Percentiles rank a stretch among this genome's conserved stretches.
Conservation (phyloP, 768 basidiomycete species). For the Russula ochroleuca region DNA sequence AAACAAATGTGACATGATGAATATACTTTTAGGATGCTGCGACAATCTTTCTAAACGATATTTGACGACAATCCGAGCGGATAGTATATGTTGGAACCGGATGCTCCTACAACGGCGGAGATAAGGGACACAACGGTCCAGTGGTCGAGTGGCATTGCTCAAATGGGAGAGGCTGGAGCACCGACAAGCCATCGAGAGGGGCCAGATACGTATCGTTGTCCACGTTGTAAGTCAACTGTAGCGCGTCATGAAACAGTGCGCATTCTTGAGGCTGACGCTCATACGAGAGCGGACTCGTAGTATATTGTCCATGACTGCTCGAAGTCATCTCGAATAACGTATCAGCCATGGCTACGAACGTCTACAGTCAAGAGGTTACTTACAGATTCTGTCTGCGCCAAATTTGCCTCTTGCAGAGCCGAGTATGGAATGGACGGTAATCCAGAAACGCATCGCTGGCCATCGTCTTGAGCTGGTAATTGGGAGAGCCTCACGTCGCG, state of each 20-base stretch:
- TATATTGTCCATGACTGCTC: neutral
- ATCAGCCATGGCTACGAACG: neutral
- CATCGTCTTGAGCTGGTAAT: neutral
- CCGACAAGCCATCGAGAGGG: slow-evolving; percentile 21
- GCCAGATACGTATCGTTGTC: slow-evolving; percentile 18
- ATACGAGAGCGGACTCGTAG: neutral
- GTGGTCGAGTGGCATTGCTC: slow-evolving; percentile 11
- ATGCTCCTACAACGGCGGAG: neutral
- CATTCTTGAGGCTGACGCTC: slow-evolving; percentile 18
- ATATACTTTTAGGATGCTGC: slow-evolving; percentile 7
- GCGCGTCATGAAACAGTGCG: slow-evolving; percentile 17
- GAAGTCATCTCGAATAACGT: neutral
- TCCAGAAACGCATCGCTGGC: neutral
- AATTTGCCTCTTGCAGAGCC: neutral
- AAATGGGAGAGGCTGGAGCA: slow-evolving; percentile 25
- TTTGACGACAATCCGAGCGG: neutral
- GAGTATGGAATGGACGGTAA: neutral
- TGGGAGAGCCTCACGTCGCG: neutral
- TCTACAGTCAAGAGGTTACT: neutral
- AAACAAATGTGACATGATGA: slow-evolving; percentile 1
- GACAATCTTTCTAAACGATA: neutral
- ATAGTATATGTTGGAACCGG: slow-evolving; percentile 14
- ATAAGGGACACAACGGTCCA: neutral
- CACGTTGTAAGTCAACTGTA: slow-evolving; percentile 8
- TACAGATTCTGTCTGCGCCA: slow-evolving; percentile 7